Evolutionary conservation across 1,284 basidiomycete genomes (phyloP).

Genomic region (Phellinidium pouzarii): DNA sequence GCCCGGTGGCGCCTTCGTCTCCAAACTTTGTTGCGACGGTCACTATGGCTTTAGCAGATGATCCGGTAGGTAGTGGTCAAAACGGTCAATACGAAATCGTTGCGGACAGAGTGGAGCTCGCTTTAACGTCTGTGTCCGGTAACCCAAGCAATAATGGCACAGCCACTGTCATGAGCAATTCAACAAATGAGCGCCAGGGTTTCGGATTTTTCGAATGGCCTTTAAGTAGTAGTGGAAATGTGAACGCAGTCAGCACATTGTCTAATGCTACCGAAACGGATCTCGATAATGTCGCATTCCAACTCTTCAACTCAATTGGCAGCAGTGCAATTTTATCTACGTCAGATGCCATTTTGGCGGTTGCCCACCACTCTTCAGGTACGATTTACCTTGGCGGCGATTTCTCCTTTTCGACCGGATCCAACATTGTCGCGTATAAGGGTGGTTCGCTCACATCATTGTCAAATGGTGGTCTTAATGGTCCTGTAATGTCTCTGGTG

Average conservation of each 20-base stretch:
- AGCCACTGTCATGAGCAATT: constrained; percentile 27
- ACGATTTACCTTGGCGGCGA: constrained; percentile 72
- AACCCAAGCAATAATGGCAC: constrained; percentile 33
- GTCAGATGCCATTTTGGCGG: constrained; percentile 42
- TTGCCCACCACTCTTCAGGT: constrained; percentile 60
- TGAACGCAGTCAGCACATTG: constrained; percentile 53
- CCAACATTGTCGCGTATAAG: constrained; percentile 73
- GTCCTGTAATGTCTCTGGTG: constrained; percentile 61
- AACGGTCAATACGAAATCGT: constrained; percentile 71
- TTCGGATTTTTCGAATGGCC: constrained; percentile 84
- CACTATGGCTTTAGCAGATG: constrained; percentile 57
- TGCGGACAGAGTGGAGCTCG: constrained; percentile 72
- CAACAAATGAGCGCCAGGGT: constrained; percentile 33
- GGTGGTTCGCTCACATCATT: constrained; percentile 51
- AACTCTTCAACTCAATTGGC: constrained; percentile 51
- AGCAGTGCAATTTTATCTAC: constrained; percentile 31
- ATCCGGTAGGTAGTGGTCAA: constrained; percentile 53
- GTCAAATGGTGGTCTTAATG: constrained; percentile 64
- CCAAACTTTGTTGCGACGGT: constrained; percentile 71
- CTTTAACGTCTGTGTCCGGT: constrained; percentile 51
- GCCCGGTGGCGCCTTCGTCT: constrained; percentile 71
- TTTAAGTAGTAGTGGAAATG: constrained; percentile 33
- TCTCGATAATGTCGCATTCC: constrained; percentile 58
- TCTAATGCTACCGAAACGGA: constrained; percentile 69
- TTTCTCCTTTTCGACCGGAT: constrained; percentile 58